phyloP scores from a whole-genome alignment of 129 eudicot species.

The Escallonia rubra region DNA sequence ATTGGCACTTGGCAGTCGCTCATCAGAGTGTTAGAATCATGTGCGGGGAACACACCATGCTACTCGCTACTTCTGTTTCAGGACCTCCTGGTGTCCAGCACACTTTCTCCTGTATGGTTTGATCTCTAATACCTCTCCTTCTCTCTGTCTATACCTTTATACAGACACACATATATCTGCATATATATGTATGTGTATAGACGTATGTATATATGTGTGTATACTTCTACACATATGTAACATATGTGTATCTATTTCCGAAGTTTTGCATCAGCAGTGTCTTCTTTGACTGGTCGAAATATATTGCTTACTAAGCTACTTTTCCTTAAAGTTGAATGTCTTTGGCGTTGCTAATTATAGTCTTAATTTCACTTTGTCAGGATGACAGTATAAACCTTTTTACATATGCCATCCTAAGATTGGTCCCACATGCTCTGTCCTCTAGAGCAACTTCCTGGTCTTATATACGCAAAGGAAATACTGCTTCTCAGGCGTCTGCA shows the following conservation, averaged over 20 bases:
- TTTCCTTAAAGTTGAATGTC: too few relatives aligned
- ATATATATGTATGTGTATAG: too few relatives aligned
- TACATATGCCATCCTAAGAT: constrained; percentile 63
- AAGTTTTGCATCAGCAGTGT: too few relatives aligned
- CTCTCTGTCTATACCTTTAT: not conserved
- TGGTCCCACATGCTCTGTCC: constrained; percentile 73
- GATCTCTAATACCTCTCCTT: constrained; percentile 7
- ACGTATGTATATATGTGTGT: too few relatives aligned
- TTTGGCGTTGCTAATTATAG: not conserved
- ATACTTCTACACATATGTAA: too few relatives aligned
- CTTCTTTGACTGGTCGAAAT: too few relatives aligned
- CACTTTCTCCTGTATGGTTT: constrained; percentile 77
- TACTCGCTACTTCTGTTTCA: constrained; percentile 82
- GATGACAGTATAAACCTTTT: constrained; percentile 74
- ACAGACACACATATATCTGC: too few relatives aligned
- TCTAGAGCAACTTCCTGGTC: constrained; percentile 83
- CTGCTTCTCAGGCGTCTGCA: constrained; percentile 35
- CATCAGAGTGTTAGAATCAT: constrained; percentile 61
- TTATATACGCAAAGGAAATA: constrained; percentile 60
- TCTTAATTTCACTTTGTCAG: constrained; percentile 35
- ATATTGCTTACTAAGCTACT: too few relatives aligned
- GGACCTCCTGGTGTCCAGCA: constrained; percentile 87
- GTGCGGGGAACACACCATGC: constrained; percentile 60
- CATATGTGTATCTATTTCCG: too few relatives aligned
- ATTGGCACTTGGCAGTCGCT: constrained; percentile 55